A percentile compares a stretch with the other conserved stretches of the same genome.
These are phyloP conservation scores for Fraxinus platypoda DNA, from an alignment of 305 asterid genomes.

Conservation along the genomic window DNA sequence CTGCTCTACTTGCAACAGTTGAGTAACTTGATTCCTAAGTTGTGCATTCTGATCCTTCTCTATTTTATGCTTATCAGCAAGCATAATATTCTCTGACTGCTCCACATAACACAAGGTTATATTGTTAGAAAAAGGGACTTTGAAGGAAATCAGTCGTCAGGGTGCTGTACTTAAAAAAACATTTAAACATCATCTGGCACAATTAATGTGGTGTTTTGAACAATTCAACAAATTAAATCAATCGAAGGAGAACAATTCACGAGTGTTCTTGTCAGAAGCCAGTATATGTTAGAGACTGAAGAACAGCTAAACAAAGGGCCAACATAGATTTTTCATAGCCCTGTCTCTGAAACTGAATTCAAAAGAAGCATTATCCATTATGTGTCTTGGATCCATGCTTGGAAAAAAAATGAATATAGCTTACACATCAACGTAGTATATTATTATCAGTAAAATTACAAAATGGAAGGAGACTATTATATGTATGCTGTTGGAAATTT, in stretches of 20 bases:
- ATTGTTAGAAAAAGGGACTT: slow-evolving; percentile 23
- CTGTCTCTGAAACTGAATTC: not conserved
- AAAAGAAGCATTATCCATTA: not conserved
- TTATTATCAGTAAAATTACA: not conserved
- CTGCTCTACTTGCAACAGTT: slow-evolving; percentile 73
- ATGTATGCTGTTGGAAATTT: not conserved
- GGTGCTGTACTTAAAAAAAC: not conserved
- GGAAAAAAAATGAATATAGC: not conserved
- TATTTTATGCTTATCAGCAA: slow-evolving; percentile 64
- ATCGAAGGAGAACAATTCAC: slow-evolving; percentile 10
- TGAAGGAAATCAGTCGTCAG: slow-evolving; percentile 12
- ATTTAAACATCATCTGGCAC: slow-evolving; percentile 3
- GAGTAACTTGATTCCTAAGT: slow-evolving; percentile 75
- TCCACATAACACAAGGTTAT: slow-evolving; percentile 27
- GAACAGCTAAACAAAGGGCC: not conserved
- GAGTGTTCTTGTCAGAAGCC: slow-evolving; percentile 14
- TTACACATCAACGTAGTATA: not conserved
- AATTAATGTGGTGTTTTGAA: not conserved
- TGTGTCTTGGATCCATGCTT: not conserved
- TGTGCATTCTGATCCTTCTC: slow-evolving; percentile 92
- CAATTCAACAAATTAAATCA: not conserved
- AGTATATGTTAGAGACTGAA: not conserved
- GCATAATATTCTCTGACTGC: slow-evolving; percentile 84
- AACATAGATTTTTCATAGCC: not conserved
- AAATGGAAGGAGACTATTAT: not conserved